phyloP scores from a whole-genome alignment of 306 rosid species.

The Prunus mongolica region DNA sequence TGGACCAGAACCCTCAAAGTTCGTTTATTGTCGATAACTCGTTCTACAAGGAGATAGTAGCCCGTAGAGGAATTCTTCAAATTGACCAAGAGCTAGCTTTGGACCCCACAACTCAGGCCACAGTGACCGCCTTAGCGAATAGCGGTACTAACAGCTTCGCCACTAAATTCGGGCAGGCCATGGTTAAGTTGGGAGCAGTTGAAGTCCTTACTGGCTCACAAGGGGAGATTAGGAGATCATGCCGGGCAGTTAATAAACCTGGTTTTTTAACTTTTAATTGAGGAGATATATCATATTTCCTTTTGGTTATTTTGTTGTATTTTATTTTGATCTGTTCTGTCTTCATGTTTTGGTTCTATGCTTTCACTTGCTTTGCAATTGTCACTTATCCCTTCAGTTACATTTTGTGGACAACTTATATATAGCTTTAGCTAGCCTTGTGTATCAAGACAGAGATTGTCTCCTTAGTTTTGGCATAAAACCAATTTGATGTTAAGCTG shows the following conservation, averaged over 20 bases:
- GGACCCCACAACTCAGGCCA: constrained; percentile 1
- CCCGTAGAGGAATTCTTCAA: constrained; percentile 30
- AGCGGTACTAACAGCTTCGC: background rate
- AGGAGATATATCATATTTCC: background rate
- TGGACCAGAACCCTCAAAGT: constrained; percentile 23
- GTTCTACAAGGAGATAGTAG: constrained; percentile 14
- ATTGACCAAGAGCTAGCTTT: constrained; percentile 37
- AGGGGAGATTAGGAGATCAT: constrained; percentile 34
- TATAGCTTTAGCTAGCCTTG: background rate
- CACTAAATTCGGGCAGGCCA: constrained; percentile 28
- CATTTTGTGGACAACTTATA: background rate
- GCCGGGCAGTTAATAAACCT: constrained; percentile 11
- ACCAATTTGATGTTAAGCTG: background rate
- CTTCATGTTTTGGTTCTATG: background rate
- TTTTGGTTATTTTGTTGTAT: background rate
- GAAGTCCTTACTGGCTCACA: constrained; percentile 12
- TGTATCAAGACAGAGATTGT: background rate
- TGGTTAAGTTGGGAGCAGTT: constrained; percentile 39
- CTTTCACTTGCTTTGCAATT: background rate
- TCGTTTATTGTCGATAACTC: constrained; percentile 23
- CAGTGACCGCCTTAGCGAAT: background rate
- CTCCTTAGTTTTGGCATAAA: background rate
- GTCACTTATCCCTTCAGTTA: background rate
- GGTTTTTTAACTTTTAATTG: background rate
- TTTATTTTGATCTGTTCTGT: background rate